These are phyloP conservation scores for Cercospora beticola DNA, from an alignment of 2,329 filamentous ascomycete genomes.

Conservation along the genomic window DNA sequence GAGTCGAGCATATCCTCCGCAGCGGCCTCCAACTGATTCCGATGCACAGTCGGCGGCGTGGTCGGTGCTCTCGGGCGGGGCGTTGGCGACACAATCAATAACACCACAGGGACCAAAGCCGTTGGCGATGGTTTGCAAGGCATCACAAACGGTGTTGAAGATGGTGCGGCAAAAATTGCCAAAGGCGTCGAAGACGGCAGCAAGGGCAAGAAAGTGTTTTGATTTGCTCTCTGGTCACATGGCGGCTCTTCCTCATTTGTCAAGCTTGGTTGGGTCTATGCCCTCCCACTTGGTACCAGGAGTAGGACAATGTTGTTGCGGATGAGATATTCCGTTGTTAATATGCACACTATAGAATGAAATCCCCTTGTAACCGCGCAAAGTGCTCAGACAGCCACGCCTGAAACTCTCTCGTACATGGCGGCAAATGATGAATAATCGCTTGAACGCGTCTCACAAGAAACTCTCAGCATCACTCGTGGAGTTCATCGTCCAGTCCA, in stretches of 20 bases:
- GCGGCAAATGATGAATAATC: neutral
- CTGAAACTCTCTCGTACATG: neutral
- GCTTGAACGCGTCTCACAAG: constrained; percentile 11
- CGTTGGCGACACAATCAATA: constrained; percentile 47
- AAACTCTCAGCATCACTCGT: constrained; percentile 36
- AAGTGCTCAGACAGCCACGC: neutral
- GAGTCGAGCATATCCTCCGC: neutral
- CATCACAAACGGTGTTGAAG: constrained; percentile 45
- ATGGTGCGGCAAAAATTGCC: constrained; percentile 43
- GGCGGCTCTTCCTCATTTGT: neutral
- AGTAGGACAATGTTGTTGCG: neutral
- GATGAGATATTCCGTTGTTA: neutral
- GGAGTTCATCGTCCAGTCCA: constrained; percentile 76
- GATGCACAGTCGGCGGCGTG: constrained; percentile 47
- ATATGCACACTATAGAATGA: neutral
- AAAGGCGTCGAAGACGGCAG: constrained; percentile 46
- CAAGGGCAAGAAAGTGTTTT: constrained; percentile 19
- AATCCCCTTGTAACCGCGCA: neutral
- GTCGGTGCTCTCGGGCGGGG: constrained; percentile 50
- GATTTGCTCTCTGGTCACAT: neutral
- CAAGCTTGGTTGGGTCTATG: neutral
- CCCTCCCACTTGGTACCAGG: neutral
- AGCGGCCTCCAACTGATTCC: neutral
- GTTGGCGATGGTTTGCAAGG: constrained; percentile 45
- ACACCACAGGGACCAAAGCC: constrained; percentile 46